These are phyloP conservation scores for Acaromyces ingoldii DNA, from an alignment of 1,284 basidiomycete species.

Conservation along the genomic window DNA sequence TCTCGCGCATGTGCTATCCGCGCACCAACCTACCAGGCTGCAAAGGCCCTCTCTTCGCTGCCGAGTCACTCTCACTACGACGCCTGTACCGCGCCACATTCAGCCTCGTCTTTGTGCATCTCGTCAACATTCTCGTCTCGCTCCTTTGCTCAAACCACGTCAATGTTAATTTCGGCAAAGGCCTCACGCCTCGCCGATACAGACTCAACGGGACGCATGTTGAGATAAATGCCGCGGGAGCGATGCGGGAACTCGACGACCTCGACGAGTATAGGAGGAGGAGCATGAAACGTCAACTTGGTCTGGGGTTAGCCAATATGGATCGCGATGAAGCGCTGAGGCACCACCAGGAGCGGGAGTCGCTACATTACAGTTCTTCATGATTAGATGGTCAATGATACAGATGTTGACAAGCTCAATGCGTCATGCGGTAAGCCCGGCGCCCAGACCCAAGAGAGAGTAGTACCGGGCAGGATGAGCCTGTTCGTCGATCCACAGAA, in stretches of 20 bases:
- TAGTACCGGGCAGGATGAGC: constrained; percentile 7
- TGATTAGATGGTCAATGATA: too few relatives aligned
- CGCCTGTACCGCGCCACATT: constrained; percentile 9
- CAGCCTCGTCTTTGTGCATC: constrained; percentile 13
- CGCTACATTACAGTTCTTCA: too few relatives aligned
- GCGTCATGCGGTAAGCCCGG: too few relatives aligned
- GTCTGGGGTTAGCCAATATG: too few relatives aligned
- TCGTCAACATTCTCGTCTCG: constrained; percentile 4
- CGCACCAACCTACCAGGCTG: constrained; percentile 49
- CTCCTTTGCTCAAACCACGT: constrained; percentile 16
- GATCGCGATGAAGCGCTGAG: too few relatives aligned
- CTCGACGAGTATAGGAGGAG: too few relatives aligned
- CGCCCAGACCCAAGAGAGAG: too few relatives aligned
- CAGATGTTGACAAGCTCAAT: too few relatives aligned
- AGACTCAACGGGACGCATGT: constrained; percentile 13
- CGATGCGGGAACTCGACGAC: too few relatives aligned
- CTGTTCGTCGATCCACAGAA: constrained; percentile 78
- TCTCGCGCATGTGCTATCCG: constrained; percentile 50
- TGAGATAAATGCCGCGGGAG: constrained; percentile 8
- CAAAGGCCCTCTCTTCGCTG: constrained; percentile 41
- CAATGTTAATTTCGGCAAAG: constrained; percentile 15
- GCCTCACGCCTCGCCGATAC: constrained; percentile 13
- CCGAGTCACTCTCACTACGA: constrained; percentile 6
- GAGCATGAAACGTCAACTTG: too few relatives aligned
- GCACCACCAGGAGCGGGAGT: too few relatives aligned